A percentile compares a stretch with the other conserved stretches of the same genome.
These are phyloP conservation scores for Elongisporangium anandrum DNA, from an alignment of 352 stramenopile genomes.

Conservation along the genomic window DNA sequence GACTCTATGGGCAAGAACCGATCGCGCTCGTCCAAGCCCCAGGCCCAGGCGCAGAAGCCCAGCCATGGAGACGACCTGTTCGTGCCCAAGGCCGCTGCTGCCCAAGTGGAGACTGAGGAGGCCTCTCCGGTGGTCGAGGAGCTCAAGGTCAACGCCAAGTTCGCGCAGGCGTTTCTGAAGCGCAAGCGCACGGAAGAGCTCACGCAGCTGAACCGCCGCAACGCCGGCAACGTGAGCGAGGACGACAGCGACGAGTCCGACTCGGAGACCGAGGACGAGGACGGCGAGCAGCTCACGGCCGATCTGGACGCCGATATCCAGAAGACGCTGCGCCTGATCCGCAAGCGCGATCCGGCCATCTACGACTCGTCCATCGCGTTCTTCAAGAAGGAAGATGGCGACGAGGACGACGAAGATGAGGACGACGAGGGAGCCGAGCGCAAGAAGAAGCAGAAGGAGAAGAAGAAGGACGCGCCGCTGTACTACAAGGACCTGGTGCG, in stretches of 20 bases:
- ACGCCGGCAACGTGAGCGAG: constrained; percentile 17
- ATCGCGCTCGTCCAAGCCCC: constrained; percentile 13
- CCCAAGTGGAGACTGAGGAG: constrained; percentile 7
- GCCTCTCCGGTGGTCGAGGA: constrained; percentile 20
- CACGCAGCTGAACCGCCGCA: constrained; percentile 37
- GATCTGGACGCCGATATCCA: constrained; percentile 74
- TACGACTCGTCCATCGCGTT: constrained; percentile 91
- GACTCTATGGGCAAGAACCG: constrained; percentile 2
- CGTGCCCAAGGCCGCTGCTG: constrained; percentile 17
- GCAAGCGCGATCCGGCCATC: constrained; percentile 88
- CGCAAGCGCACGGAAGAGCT: constrained; percentile 84
- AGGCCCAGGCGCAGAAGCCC: neutral
- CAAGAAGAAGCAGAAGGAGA: constrained; percentile 20
- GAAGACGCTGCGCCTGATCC: constrained; percentile 88
- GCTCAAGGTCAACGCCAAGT: constrained; percentile 77
- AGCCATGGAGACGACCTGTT: constrained; percentile 28
- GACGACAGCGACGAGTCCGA: constrained; percentile 61
- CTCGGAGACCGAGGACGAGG: constrained; percentile 82
- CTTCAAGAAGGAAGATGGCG: constrained; percentile 58
- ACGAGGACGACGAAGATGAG: constrained; percentile 16
- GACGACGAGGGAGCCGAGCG: constrained; percentile 12
- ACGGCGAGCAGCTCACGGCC: constrained; percentile 71
- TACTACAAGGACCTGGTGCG: constrained; percentile 96
- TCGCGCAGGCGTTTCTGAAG: constrained; percentile 65
- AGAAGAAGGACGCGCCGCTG: constrained; percentile 40